A percentile compares a stretch with the other conserved stretches of the same genome.
Evolutionary conservation across 2,329 filamentous ascomycete species (phyloP).

Genomic region (Ilyonectria sp.): DNA sequence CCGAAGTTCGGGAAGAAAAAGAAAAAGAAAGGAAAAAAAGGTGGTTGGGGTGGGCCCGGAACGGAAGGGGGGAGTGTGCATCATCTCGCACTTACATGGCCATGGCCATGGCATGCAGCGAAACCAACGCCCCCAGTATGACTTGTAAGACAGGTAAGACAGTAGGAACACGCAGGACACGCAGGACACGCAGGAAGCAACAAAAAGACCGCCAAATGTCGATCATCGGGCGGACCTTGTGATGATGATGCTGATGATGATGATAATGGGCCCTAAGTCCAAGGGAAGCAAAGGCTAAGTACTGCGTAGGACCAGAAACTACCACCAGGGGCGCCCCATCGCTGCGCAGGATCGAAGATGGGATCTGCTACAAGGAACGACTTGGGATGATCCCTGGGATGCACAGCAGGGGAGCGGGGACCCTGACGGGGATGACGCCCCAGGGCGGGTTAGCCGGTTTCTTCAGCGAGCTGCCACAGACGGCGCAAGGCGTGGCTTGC

Average conservation of each 20-base stretch:
- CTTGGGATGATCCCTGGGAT: conserved; percentile 23
- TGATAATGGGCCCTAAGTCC: neutral
- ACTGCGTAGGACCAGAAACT: neutral
- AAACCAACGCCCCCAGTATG: too few species aligned
- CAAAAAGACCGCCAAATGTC: conserved; percentile 18
- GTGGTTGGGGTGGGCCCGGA: neutral
- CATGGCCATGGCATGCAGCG: neutral
- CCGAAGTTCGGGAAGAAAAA: neutral
- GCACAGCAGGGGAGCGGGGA: neutral
- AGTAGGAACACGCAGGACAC: too few species aligned
- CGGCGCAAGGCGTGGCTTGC: conserved; percentile 34
- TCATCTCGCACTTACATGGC: neutral
- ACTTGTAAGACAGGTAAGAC: too few species aligned
- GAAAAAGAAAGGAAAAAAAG: neutral
- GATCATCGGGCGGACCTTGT: conserved; percentile 9
- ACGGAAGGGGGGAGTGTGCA: conserved; percentile 11
- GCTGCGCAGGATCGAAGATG: conserved; percentile 35
- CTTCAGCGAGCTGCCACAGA: neutral
- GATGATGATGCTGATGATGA: neutral
- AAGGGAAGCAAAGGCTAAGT: neutral
- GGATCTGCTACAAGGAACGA: conserved; percentile 33
- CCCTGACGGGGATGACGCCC: too few species aligned
- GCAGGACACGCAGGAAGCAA: too few species aligned
- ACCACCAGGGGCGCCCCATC: neutral
- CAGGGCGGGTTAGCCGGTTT: neutral